Base-by-base conservation (phyloP, 2,329 filamentous ascomycete genomes). In the Hymenoscyphus occultus region DNA sequence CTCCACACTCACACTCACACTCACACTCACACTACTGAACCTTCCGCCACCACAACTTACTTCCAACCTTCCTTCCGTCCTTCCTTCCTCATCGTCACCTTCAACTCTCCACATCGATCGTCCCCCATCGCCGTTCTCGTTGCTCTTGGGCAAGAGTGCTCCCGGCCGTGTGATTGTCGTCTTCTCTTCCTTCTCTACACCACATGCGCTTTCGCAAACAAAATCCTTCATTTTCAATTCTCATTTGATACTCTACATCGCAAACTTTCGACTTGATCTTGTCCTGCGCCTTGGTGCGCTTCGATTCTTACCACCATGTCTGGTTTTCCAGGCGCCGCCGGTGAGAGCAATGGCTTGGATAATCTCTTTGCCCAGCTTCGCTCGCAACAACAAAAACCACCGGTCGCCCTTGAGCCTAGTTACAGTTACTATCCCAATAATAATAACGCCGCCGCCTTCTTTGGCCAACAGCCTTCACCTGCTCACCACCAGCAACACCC, bases 341-440 rank as follows among this genome's bases (percentile, higher is more conserved):
- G 68, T 62, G 71, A 71, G 56, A 67, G 66, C 65, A 71, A 70
- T 68, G 69, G 70, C 60, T 73, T 76, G 70, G 73, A 76, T 67
- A 70, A 68, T 31, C 68, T 77, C 56, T 72, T 76, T 66, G 74
- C 73, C 65, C 74, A 75, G 65, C 73, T 76, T 66, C 74, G 74
- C 59, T 70, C 72, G 39, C 67, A 72, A 62, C 72, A 74, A 60
- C 68, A 65, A 35, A 69, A 68, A 51, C 68, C 71, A 57, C 69
- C 71, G 56, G 56, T 71, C 62, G 69, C 71, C 63, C 64, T 73
- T 39, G 72, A 74, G 64, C 68, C 73, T 48, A 72, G 69, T 65
- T 71, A 71, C 63, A 71, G 67, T 64, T 74, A 74, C 61, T 74
- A 74, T 59, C 45, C n/a, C 12, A n/a, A 9, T 28, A 72, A 69